A percentile compares a stretch with the other conserved stretches of the same genome.
These are phyloP conservation scores for Globisporangium paroecandrum DNA, from an alignment of 352 stramenopile genomes.

Conservation along the genomic window DNA sequence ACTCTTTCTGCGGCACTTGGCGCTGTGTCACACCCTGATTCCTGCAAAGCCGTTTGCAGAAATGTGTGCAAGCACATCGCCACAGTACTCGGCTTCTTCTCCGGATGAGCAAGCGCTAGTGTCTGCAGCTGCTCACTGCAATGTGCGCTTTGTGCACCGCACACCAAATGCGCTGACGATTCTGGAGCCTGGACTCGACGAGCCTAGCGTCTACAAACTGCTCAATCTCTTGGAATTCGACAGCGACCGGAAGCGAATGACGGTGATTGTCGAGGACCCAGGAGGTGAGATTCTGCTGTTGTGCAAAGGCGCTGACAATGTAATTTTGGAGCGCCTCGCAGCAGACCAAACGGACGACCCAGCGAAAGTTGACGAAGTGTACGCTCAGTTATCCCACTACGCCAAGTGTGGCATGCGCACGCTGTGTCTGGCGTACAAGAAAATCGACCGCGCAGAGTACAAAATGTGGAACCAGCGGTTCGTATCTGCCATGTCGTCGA, in stretches of 20 bases:
- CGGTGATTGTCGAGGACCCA: slow-evolving; percentile 88
- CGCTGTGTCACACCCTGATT: slow-evolving; percentile 79
- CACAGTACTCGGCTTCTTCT: slow-evolving; percentile 79
- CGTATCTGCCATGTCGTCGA: slow-evolving; percentile 45
- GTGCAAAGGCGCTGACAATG: slow-evolving; percentile 81
- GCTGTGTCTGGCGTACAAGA: slow-evolving; percentile 71
- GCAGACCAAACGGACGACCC: slow-evolving; percentile 12
- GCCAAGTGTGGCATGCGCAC: slow-evolving; percentile 74
- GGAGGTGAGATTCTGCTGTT: slow-evolving; percentile 55
- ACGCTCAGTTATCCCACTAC: slow-evolving; percentile 59
- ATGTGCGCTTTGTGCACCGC: slow-evolving; percentile 75
- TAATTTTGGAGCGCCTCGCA: slow-evolving; percentile 67
- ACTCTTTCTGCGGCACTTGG: slow-evolving; percentile 70
- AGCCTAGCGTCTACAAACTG: slow-evolving; percentile 75
- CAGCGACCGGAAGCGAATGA: slow-evolving; percentile 97
- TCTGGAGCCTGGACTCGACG: slow-evolving; percentile 36
- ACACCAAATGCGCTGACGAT: slow-evolving; percentile 58
- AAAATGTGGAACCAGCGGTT: slow-evolving; percentile 59
- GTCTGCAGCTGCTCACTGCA: slow-evolving; percentile 66
- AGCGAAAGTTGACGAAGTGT: slow-evolving; percentile 30
- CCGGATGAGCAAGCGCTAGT: slow-evolving; percentile 80
- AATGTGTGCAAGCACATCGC: slow-evolving; percentile 72
- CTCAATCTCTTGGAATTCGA: slow-evolving; percentile 97
- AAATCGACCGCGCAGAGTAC: slow-evolving; percentile 44
- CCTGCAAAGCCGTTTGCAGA: slow-evolving; percentile 60